Base-by-base conservation (phyloP, 2,329 filamentous ascomycete species). In the Grosmannia clavigera region DNA sequence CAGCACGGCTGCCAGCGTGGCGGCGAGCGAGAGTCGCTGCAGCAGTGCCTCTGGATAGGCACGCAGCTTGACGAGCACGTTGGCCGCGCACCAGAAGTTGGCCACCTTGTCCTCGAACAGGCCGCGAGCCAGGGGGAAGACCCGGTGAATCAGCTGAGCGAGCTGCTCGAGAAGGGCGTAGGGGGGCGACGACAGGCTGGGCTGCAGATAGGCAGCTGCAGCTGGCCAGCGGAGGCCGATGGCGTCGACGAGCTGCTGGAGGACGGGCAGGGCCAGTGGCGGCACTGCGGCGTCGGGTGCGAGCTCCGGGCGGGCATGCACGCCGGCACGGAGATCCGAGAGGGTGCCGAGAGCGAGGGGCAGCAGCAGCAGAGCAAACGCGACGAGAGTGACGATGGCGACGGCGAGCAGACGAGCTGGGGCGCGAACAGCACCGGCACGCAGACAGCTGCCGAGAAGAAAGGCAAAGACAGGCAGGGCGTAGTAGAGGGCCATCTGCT, bases 401-500 rank as follows among this genome's bases (percentile, higher is more conserved):
- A 97, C 92, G 9, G 81, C 82, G 5, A 94, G 65, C 29, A 97
- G 82, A 3, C 90, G 84, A 0, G 79, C 70, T 2, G 85, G 67
- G n/a, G n/a, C 46, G n/a, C 87, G 85, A 67, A 92, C 73, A 12
- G 78, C 78, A 0, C 92, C 92, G 64, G 85, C 86, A 64, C 85
- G 86, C n/a, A 95, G 67, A 69, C 92, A 96, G 68, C 86, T 84
- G 10, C 92, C 94, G 0, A 97, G 77, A 2, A 99, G 83, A 69
- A 92, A 99, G 38, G 90, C 87, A 71, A 97, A 97, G 61, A 97
- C 86, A 25, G 87, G 86, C 16, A 95, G 92, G 3, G 95, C 91
- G 72, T 96, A 99, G 75, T 97, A 99, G 19, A 99, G 79, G 1
- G 92, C 92, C 95, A 99, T 99, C 73, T 99, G 94, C 77, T 99